These are phyloP conservation scores for Fagopyrum esculentum DNA, from an alignment of 148 eudicot genomes.

Conservation along the genomic window DNA sequence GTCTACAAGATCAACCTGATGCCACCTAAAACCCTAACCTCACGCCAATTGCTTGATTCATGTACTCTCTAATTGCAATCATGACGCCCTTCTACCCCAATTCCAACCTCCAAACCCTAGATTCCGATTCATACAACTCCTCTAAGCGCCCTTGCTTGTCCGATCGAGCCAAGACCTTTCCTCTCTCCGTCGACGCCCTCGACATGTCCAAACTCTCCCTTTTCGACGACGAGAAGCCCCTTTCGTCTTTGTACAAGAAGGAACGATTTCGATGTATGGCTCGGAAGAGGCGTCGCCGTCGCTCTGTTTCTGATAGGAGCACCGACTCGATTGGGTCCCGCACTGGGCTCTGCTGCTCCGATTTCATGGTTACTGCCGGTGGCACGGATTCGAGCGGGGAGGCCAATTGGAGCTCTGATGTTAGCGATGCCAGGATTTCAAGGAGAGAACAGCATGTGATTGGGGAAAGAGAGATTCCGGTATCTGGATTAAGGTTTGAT, in stretches of 20 bases:
- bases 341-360: slow-evolving; percentile 55
- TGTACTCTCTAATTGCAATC: slow-evolving; percentile 49
- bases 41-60: slow-evolving; percentile 55
- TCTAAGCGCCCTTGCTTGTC: slow-evolving; percentile 68
- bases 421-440: slow-evolving; percentile 50
- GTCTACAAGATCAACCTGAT: slow-evolving; percentile 10
- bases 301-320: slow-evolving; percentile 66
- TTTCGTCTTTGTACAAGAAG: slow-evolving; percentile 13
- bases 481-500: slow-evolving; percentile 42
- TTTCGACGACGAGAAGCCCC: slow-evolving; percentile 33
- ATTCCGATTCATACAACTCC: slow-evolving; percentile 30
- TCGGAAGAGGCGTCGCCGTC: slow-evolving; percentile 46
- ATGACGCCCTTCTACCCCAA: slow-evolving; percentile 57
- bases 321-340: slow-evolving; percentile 64
- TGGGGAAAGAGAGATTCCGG: slow-evolving; percentile 38
- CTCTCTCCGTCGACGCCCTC: slow-evolving; percentile 45
- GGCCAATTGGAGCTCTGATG: slow-evolving; percentile 53
- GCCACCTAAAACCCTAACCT: slow-evolving; percentile 38
- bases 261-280: slow-evolving; percentile 43
- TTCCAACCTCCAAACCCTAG: slow-evolving; percentile 46
- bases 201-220: slow-evolving; percentile 70
- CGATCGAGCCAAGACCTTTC: slow-evolving; percentile 51
- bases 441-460: slow-evolving; percentile 27
- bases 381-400: slow-evolving; percentile 77
- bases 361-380: slow-evolving; percentile 56